Base-by-base conservation (phyloP, 331 rosid genomes). In the Stylosanthes scabra region DNA sequence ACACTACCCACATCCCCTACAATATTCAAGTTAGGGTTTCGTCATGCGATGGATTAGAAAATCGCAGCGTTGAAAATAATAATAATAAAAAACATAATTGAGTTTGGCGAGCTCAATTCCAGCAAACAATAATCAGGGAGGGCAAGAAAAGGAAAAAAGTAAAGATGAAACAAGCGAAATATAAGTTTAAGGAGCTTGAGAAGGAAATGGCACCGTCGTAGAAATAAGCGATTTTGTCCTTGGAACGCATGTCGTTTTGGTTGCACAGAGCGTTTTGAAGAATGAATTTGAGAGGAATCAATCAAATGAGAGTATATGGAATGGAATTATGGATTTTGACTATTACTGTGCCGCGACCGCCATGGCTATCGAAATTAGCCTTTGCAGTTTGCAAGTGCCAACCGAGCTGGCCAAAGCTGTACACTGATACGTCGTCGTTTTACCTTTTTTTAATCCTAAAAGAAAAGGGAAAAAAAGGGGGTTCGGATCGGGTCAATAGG, bases 1-100 rank as follows among this genome's bases (percentile, higher is more conserved):
- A 94, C 97, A 56, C 97, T 91, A 4, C 99, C 97, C 65, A 84
- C 99, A 71, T 91, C 99, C 37, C 99, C 99, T 94, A 96, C 82
- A 86, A 86, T 25, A 49, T 20, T 20, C 25, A 66, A 56, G 52
- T 61, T 80, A 86, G 87, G 87, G 89, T 80, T 86, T 77, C 60
- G 9, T 13, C 11, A 64, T 10, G 15, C 41, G 54, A 46, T 16
- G 55, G 52, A 52, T 39, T 55, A 34, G 12, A 59, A 71, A n/a
- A 62, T 11, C 54, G 49, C 11, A 28, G 20, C 45, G 49, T 45
- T 11, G 12, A 58, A 5, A 50, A 20, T 27, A 71, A 14, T 9
- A 67, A 37, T 42, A 39, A 34, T 34, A 4, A 1, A 3, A 34
- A 34, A 3, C 39, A 34, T 37, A 4, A 29, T 25, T 6, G 46